Evolutionary conservation across 331 rosid species (phyloP).

Genomic region (Erythrophleum ivorense): DNA sequence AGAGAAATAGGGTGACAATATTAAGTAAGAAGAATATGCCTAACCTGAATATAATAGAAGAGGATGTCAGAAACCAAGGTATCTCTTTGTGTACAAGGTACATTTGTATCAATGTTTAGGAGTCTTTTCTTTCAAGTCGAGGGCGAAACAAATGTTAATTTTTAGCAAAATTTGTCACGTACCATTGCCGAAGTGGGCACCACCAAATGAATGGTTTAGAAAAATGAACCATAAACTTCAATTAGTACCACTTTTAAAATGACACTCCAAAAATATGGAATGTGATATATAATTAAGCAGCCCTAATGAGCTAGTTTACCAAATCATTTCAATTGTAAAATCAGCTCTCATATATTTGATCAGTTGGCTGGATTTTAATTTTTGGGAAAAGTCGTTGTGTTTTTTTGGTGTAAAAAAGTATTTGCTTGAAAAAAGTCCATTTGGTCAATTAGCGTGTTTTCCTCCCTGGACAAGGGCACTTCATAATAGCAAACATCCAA

Average conservation of each 20-base stretch:
- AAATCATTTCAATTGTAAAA: not conserved
- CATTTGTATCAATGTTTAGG: constrained; percentile 2
- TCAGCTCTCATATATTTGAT: not conserved
- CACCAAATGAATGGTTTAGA: not conserved
- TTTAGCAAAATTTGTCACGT: not conserved
- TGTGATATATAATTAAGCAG: not conserved
- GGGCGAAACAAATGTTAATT: not conserved
- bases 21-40: constrained; percentile 42
- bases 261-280: not conserved
- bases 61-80: constrained; percentile 27
- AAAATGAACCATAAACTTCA: not conserved
- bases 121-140: not conserved
- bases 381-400: not conserved
- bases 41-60: constrained; percentile 32
- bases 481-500: too few relatives aligned
- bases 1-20: constrained; percentile 9
- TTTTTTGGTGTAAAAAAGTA: not conserved
- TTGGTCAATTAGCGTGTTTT: not conserved
- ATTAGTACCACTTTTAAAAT: not conserved
- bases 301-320: not conserved
- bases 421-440: not conserved
- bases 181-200: not conserved
- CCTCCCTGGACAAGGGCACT: not conserved
- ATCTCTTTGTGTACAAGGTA: constrained; percentile 43
- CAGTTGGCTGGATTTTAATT: not conserved